Evolutionary conservation across 2,329 filamentous ascomycete genomes (phyloP), one percentile per base, ranked within the genome.

Genomic region (Pseudogymnoascus sp.): DNA sequence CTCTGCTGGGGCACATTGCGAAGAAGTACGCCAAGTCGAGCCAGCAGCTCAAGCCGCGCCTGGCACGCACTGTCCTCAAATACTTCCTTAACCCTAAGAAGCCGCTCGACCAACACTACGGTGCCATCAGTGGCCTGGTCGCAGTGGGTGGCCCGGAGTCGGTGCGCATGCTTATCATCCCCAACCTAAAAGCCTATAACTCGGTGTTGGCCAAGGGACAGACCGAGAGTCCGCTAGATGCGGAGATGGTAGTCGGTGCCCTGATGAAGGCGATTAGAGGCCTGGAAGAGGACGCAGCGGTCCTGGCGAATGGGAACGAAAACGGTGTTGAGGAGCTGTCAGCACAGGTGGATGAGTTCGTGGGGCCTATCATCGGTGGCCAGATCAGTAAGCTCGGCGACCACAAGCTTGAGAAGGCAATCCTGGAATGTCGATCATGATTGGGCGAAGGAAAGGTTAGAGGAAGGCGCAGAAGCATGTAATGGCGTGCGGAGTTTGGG

Each of bases 31-130:
- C 88, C 5, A 83, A 87, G 26, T 88, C 87, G 4, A 96, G 93
- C 64, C 87, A 89, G 46, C 88, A 91, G 13, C 84, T 97, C 26
- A 91, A 92, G 64, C 88, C 93, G 1, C 90, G 96, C 67, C 87
- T 99, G 31, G 93, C 92, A 3, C 85, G 95, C n/a, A 95, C 93
- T 0, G 97, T 92, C 71, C 83, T 97, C 35, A 96, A 96, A 77
- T 87, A 89, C 70, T 93, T 97, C 75, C 83, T 99, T 31, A 93
- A 97, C 71, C 90, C 91, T 0, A 86, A 87, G 46, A 91, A 93
- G 72, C 87, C 92, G 0, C 84, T 92, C 0, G 86, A 90, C 1
- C 88, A 93, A 1, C 90, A 96, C 71, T 99, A 95, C 73, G 95
- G 95, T 50, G 91, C 93, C 6, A 83, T 99, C 21, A 83, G 87